phyloP scores from a whole-genome alignment of 257 asterid species.

The Fraxinus excelsior region DNA sequence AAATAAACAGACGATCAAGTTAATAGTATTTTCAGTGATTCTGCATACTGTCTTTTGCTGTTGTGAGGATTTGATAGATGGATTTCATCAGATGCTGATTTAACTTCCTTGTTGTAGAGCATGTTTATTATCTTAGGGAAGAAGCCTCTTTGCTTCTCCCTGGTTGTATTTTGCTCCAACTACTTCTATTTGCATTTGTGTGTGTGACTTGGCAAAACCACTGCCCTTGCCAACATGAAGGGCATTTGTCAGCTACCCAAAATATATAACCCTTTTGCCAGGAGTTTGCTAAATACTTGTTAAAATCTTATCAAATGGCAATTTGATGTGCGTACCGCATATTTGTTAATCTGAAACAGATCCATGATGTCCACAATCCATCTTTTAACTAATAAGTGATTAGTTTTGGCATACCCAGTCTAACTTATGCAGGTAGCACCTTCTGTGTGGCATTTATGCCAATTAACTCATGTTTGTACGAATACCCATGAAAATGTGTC shows the following conservation, averaged over 20 bases:
- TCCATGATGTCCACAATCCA: too few relatives aligned
- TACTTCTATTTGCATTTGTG: not conserved
- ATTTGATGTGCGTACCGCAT: too few relatives aligned
- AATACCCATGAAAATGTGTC: too few relatives aligned
- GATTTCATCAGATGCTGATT: not conserved
- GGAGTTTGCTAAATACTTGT: not conserved
- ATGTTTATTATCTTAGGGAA: not conserved
- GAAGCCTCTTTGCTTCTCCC: not conserved
- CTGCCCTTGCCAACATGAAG: not conserved
- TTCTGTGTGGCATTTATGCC: too few relatives aligned
- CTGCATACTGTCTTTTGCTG: not conserved
- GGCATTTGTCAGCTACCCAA: not conserved
- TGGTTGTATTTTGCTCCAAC: not conserved
- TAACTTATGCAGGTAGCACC: too few relatives aligned
- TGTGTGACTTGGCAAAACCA: not conserved
- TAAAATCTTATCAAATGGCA: not conserved
- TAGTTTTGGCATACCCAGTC: too few relatives aligned
- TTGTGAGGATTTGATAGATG: not conserved
- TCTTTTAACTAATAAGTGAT: too few relatives aligned
- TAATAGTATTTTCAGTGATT: not conserved
- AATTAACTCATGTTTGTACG: too few relatives aligned
- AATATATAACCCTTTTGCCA: not conserved
- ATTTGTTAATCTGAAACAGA: too few relatives aligned
- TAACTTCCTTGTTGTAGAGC: slow-evolving; percentile 4
- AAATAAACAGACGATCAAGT: not conserved